Base-by-base conservation (phyloP, 192 early-diverging fungal species). In the Pilaira anomala region DNA sequence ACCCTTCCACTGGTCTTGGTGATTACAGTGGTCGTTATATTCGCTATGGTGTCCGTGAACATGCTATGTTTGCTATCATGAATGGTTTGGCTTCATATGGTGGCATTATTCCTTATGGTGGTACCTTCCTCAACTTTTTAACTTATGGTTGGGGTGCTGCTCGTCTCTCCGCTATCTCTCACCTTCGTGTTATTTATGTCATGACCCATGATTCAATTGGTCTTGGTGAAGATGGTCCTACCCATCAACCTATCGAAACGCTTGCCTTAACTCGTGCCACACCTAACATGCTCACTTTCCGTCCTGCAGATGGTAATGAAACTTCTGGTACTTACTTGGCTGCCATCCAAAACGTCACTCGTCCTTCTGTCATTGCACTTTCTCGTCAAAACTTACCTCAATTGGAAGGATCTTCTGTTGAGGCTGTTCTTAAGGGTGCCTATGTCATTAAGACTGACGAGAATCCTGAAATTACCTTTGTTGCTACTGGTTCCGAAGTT, bases 131-230 rank as follows among this genome's bases (percentile, higher is more conserved):
- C 66, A 96, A 94, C 90, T 93, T 93, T 63, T 86, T 91, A 62
- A 84, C 76, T 30, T 90, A 85, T 63, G 92, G 85, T 22, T 84
- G 81, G 44, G 92, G 94, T 30, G 88, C 94, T 33, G 86, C 92
- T 41, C 91, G 97, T 73, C 79, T 98, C 44, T 81, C 88, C 42
- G 93, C 97, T 4, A 78, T 98, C 53, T 88, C 92, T 56, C 81
- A 89, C 29, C 86, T 92, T 62, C 93, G 90, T 28, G 89, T 98
- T 53, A 68, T 98, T 60, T 97, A 97, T 82, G 88, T 98, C 65
- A 94, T 96, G 90, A 97, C 97, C 51, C 97, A 98, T 84, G 97
- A 98, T 77, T 97, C 95, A 28, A 94, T 98, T 55, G 96, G 95
- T 66, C 86, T 93, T 36, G 97, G 97, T 63, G 97, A 98, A 74